These are phyloP conservation scores for Neurospora sp. DNA, from an alignment of 495 filamentous ascomycete genomes.

Conservation along the genomic window DNA sequence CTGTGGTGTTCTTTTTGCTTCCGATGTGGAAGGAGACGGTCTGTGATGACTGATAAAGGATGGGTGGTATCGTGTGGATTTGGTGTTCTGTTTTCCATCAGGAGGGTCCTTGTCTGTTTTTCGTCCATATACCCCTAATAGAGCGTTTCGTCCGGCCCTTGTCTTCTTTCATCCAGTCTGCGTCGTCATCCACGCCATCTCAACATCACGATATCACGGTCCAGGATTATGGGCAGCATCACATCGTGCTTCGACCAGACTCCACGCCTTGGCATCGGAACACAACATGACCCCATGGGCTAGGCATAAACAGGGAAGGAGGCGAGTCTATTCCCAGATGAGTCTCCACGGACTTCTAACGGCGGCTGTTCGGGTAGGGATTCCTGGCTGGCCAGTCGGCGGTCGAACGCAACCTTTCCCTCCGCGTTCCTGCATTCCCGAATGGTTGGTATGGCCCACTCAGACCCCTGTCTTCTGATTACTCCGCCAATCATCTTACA, in stretches of 20 bases:
- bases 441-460: constrained; percentile 3
- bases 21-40: constrained; percentile 30
- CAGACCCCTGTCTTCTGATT: neutral
- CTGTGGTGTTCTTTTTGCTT: constrained; percentile 28
- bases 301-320: neutral
- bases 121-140: neutral
- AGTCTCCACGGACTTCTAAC: neutral
- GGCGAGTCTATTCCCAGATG: neutral
- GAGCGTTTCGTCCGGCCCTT: neutral
- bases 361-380: constrained; percentile 19
- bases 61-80: neutral
- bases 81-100: neutral
- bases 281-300: neutral
- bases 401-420: constrained; percentile 13
- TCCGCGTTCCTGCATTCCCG: constrained; percentile 24
- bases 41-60: neutral
- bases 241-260: neutral
- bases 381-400: constrained; percentile 2
- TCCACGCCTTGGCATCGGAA: neutral
- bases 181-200: neutral
- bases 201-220: neutral
- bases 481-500: constrained; percentile 25
- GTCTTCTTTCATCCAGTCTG: neutral
- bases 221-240: neutral
- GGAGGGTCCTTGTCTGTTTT: neutral